These are phyloP conservation scores for Elymus sibiricus DNA, from an alignment of 176 grass and related monocot genomes.

Conservation along the genomic window DNA sequence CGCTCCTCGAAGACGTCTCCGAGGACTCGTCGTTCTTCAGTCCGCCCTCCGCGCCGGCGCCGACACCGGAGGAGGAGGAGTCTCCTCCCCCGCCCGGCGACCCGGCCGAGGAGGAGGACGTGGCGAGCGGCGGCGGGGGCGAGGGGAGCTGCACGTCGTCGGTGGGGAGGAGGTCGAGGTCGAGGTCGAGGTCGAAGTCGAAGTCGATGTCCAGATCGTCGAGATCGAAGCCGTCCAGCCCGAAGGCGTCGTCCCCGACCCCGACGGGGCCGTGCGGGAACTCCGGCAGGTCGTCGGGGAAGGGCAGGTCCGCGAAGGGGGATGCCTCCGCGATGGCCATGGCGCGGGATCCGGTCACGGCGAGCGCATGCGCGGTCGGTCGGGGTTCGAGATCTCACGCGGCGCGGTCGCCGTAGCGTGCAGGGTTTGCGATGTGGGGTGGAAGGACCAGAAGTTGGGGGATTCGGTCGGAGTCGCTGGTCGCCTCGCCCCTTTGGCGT, in stretches of 20 bases:
- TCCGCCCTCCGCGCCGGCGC: background rate
- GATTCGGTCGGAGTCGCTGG: constrained; percentile 14
- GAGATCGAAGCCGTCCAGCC: constrained; percentile 38
- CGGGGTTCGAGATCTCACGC: background rate
- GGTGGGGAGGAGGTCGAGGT: constrained; percentile 24
- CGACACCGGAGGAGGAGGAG: constrained; percentile 5
- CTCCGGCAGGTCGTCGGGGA: constrained; percentile 18
- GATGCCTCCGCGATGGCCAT: constrained; percentile 45
- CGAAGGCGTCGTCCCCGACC: background rate
- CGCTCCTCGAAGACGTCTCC: constrained; percentile 47
- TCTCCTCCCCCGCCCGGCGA: background rate
- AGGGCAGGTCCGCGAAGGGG: constrained; percentile 29
- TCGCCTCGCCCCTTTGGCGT: background rate
- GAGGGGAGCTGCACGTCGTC: constrained; percentile 23
- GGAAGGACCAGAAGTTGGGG: background rate
- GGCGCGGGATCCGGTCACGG: constrained; percentile 29
- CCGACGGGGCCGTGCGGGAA: constrained; percentile 2
- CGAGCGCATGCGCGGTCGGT: background rate
- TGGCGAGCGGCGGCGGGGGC: constrained; percentile 20
- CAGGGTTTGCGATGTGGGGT: background rate
- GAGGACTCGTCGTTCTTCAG: constrained; percentile 40
- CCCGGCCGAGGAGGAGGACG: constrained; percentile 33
- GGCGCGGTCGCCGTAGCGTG: constrained; percentile 38
- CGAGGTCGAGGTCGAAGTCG: constrained; percentile 49
- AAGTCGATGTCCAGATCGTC: constrained; percentile 45